Base-by-base conservation (phyloP, 495 filamentous ascomycete genomes). In the Podospora fimiseda region DNA sequence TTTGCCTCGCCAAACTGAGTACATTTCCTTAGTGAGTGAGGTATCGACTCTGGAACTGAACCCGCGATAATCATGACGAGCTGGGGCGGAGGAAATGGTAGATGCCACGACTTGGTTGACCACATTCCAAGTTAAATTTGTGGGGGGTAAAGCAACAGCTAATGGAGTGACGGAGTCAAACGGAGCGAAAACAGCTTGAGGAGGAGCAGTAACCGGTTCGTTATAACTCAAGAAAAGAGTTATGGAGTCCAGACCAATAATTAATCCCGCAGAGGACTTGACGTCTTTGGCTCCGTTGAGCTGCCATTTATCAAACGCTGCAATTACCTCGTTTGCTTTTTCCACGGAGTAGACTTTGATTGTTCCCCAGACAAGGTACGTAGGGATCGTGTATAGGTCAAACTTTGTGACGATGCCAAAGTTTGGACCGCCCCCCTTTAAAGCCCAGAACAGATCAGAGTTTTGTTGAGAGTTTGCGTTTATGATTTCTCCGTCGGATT, bases 321-420 rank as follows among this genome's bases (percentile, higher is more conserved):
- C 56, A 3, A 66, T 42, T 13, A 66, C 2, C 14, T n/a, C 44
- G 9, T 11, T 9, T 5, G 21, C 52, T 16, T 64, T 41, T 4
- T 54, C 38, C 0, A 49, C n/a, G 1, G 56, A 7, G 22, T 60
- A 66, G 4, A 54, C 9, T 15, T 21, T 46, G 0, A 42, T 22
- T 14, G 51, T 30, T 14, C 51, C 64, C 62, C 62, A 67, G 13
- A 63, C 54, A 18, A 57, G 52, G 21, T 38, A 19, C 36, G 64
- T 42, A 21, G 67, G 61, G 2, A 66, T 21, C 3, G 58, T 58
- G 37, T 59, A 50, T 3, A 77, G 27, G 36, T 78, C 70, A 42
- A 73, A 74, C 3, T 67, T 62, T 7, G 68, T 73, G 13, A 80
- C 66, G 42, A 80, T 60, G 11, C 79, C 79, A 48, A 79, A 78